A percentile compares a stretch with the other conserved stretches of the same genome.
phyloP scores from a whole-genome alignment of 148 eudicot genomes.

The Nyssa sinensis region DNA sequence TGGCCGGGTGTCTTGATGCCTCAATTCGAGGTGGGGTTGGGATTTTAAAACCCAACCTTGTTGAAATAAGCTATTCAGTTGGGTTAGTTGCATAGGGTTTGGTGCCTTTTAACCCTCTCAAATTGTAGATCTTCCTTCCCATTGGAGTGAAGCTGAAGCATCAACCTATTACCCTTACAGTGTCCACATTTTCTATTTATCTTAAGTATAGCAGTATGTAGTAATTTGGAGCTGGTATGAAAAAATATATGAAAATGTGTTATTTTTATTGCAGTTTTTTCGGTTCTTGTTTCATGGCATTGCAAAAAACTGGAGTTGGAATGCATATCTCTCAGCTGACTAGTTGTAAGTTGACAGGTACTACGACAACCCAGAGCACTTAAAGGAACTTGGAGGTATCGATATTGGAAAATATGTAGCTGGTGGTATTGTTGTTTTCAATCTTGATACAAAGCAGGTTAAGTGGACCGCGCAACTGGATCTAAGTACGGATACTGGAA shows the following conservation, averaged over 20 bases:
- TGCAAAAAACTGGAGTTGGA: slow-evolving; percentile 2
- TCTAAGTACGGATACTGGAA: slow-evolving; percentile 75
- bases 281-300: neutral
- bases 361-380: slow-evolving; percentile 93
- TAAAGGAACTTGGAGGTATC: slow-evolving; percentile 85
- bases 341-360: slow-evolving; percentile 60
- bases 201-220: neutral
- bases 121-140: neutral
- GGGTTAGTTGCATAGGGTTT: neutral
- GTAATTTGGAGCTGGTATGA: neutral
- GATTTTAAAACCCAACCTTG: neutral
- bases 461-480: slow-evolving; percentile 84
- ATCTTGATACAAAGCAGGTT: slow-evolving; percentile 94
- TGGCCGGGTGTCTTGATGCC: neutral
- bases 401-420: slow-evolving; percentile 95
- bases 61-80: neutral
- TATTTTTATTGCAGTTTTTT: neutral
- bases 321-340: slow-evolving; percentile 10
- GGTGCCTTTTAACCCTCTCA: neutral
- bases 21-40: neutral
- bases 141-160: neutral
- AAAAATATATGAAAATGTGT: neutral
- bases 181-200: neutral
- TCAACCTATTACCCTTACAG: too few relatives aligned
- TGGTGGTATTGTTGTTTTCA: slow-evolving; percentile 92